Percentiles rank a stretch among this genome's conserved stretches.
Conservation (phyloP, 2,329 filamentous ascomycete species). For the Daldinia sp. region DNA sequence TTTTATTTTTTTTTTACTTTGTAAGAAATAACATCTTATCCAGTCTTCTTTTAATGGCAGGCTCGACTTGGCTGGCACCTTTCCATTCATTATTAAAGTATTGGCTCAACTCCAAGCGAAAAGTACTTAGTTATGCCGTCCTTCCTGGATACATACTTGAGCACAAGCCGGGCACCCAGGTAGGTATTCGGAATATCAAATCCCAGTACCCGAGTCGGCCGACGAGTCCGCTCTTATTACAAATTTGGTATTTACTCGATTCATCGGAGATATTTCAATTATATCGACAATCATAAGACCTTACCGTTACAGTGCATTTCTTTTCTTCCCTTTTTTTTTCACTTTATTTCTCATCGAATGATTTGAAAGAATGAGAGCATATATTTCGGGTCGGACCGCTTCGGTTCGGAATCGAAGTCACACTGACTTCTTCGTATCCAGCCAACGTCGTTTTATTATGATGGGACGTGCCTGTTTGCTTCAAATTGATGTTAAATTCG, state of each 20-base stretch:
- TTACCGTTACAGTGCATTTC: neutral
- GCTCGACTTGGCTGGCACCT: neutral
- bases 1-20: no score
- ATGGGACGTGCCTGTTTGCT: neutral
- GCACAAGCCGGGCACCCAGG: no score
- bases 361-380: neutral
- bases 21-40: no score
- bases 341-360: neutral
- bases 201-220: neutral
- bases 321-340: neutral
- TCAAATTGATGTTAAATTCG: neutral
- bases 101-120: neutral
- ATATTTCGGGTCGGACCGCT: neutral
- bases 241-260: neutral
- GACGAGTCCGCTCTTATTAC: slow-evolving; percentile 1
- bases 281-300: neutral
- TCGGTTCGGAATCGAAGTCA: neutral
- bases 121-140: neutral
- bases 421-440: neutral
- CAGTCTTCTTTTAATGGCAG: no score
- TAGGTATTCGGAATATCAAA: neutral
- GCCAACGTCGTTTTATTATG: neutral
- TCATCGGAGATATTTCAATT: neutral
- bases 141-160: neutral
- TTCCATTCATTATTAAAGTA: neutral